A percentile compares a stretch with the other conserved stretches of the same genome.
Evolutionary conservation across 2,329 filamentous ascomycete species (phyloP).

Genomic region (Phaeosphaeria sp.): DNA sequence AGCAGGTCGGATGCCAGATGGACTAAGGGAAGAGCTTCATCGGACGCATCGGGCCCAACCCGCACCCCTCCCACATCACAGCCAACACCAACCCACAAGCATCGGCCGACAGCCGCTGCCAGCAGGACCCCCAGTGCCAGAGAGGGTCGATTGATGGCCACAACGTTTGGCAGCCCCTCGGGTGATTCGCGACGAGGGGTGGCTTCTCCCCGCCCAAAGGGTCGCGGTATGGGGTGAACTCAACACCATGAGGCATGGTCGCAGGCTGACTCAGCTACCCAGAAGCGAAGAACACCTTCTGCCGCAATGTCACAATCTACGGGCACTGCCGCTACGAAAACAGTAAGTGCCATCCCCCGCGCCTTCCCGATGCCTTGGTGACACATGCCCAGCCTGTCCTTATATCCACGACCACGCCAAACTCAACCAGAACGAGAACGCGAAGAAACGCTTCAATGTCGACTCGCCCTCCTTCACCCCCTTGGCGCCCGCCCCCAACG

Average conservation of each 20-base stretch:
- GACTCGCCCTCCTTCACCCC: constrained; percentile 97
- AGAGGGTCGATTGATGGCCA: constrained; percentile 45
- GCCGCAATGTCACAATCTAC: constrained; percentile 92
- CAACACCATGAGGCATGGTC: constrained; percentile 1
- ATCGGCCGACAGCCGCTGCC: constrained; percentile 21
- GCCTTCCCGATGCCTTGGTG: constrained; percentile 17
- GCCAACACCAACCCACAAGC: constrained; percentile 26
- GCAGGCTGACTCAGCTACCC: constrained; percentile 29
- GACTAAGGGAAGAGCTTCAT: constrained; percentile 36
- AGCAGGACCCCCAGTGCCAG: constrained; percentile 19
- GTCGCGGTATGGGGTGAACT: constrained; percentile 45
- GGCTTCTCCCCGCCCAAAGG: constrained; percentile 53
- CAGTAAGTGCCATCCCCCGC: constrained; percentile 54
- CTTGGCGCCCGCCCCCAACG: constrained; percentile 58
- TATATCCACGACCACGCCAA: constrained; percentile 86
- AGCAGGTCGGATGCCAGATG: constrained; percentile 34
- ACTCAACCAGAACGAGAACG: constrained; percentile 59
- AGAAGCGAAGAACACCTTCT: constrained; percentile 85
- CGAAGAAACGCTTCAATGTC: constrained; percentile 85
- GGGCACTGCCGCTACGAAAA: constrained; percentile 92
- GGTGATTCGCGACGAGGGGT: constrained; percentile 51
- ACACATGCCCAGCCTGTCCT: constrained; percentile 63
- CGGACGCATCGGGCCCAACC: constrained; percentile 37
- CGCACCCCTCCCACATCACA: constrained; percentile 30
- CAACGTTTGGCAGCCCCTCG: constrained; percentile 44